Conservation (phyloP, 106 monocot genomes). For the Dioscorea alata region DNA sequence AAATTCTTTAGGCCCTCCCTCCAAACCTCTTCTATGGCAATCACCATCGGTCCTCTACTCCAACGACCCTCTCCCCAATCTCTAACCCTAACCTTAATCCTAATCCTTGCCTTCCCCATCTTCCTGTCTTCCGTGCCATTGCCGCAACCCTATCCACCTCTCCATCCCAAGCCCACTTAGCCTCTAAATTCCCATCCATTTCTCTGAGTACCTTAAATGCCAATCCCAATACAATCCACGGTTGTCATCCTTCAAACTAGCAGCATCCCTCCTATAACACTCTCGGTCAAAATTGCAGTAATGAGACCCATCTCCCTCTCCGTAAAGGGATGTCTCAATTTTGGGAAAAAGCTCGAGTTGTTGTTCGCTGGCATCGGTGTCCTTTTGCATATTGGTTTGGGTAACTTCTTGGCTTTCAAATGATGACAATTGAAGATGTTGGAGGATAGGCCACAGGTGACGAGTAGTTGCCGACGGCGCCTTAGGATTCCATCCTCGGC, state of each 20-base stretch:
- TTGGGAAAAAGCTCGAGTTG: conserved; percentile 1
- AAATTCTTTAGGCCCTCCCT: too few species aligned
- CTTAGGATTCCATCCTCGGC: too few species aligned
- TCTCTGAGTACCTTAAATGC: too few species aligned
- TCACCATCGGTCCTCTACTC: too few species aligned
- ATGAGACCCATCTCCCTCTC: neutral
- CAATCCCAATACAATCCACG: too few species aligned
- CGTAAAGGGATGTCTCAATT: neutral
- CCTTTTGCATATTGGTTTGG: neutral
- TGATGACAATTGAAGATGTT: neutral
- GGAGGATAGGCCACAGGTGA: neutral
- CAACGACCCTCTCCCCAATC: neutral
- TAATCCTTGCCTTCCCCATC: neutral
- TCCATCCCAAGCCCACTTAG: too few species aligned
- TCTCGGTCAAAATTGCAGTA: neutral
- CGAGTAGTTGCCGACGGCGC: too few species aligned
- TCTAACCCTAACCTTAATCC: neutral
- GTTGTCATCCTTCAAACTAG: too few species aligned
- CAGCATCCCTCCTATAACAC: too few species aligned
- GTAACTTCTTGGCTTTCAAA: neutral
- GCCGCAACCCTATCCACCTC: neutral
- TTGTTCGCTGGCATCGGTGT: neutral
- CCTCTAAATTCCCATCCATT: too few species aligned
- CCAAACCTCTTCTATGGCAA: too few species aligned
- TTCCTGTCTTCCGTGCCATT: neutral